Evolutionary conservation across 495 filamentous ascomycete genomes (phyloP), one percentile per base, ranked within the genome.

Genomic region (Neurospora discreta): DNA sequence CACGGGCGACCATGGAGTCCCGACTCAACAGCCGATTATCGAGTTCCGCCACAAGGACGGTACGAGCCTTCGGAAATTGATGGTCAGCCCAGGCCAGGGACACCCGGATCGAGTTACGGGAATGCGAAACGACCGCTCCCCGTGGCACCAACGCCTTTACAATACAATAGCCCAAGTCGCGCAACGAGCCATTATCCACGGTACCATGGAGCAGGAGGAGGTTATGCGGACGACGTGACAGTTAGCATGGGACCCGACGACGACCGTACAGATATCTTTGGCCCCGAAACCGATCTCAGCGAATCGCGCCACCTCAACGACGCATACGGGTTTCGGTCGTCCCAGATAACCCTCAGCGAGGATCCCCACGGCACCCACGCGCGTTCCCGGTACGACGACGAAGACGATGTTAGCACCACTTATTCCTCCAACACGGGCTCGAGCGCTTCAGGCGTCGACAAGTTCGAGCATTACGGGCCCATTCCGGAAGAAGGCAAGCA

Each of bases 41-140:
- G 26, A 65, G 52, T 65, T 9, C 52, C 52, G 18, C 52, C 52
- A 65, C 52, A 65, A 65, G 52, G 52, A 30, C 80, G 89, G 23
- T 99, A 95, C 78, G 95, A 98, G 77, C 92, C 93, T 0, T 86
- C 89, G 20, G 93, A 97, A 76, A 78, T 98, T 69, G 95, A 98
- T 77, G 95, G 95, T 9, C 92, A 87, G 44, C 94, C 95, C 10
- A 83, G 95, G 73, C 95, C 95, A 15, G 95, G 95, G 3, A 97
- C 95, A 3, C 92, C 95, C 5, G 42, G 42, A 44, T 93, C 92
- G 43, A 86, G 88, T 75, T 98, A 97, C 77, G 91, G 93, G 11
- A 94, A 92, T 74, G 92, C 93, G 9, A 87, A 92, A 68, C 85
- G 92, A 72, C 94, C 94, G n/a, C 81, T 98, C n/a, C 95, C 94